Evolutionary conservation across 257 asterid species (phyloP).

Genomic region (Rubia yunnanensis): DNA sequence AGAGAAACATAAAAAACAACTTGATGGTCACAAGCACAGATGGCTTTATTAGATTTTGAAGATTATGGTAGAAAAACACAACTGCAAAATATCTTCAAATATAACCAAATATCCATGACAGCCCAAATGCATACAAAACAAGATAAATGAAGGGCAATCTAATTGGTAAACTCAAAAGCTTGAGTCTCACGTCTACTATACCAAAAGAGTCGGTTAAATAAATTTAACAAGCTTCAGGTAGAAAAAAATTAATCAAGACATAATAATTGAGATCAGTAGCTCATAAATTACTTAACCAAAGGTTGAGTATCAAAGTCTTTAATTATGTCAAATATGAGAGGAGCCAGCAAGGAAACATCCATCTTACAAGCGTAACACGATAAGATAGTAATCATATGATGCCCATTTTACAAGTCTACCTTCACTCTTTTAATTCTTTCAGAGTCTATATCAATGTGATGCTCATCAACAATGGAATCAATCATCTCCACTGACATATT

Average conservation of each 20-base stretch:
- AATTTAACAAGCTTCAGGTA: background rate
- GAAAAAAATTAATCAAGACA: background rate
- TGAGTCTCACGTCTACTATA: background rate
- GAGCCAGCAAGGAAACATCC: background rate
- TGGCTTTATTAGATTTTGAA: background rate
- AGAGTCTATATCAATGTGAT: slow-evolving; percentile 60
- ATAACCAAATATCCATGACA: background rate
- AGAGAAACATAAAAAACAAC: background rate
- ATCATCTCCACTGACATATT: slow-evolving; percentile 75
- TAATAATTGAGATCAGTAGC: background rate
- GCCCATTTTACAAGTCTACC: slow-evolving; percentile 36
- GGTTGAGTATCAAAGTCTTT: background rate
- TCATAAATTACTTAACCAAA: background rate
- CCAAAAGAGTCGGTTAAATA: background rate
- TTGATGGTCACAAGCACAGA: background rate
- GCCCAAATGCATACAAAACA: background rate
- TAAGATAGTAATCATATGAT: background rate
- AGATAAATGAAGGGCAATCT: background rate
- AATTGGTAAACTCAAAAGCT: background rate
- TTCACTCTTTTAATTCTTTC: slow-evolving; percentile 49
- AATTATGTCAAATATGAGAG: background rate
- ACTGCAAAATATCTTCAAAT: background rate
- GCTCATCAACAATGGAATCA: slow-evolving; percentile 74
- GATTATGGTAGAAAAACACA: background rate
- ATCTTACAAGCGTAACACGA: background rate